phyloP scores from a whole-genome alignment of 1,284 basidiomycete genomes.

The Apiotrichum montevideense region DNA sequence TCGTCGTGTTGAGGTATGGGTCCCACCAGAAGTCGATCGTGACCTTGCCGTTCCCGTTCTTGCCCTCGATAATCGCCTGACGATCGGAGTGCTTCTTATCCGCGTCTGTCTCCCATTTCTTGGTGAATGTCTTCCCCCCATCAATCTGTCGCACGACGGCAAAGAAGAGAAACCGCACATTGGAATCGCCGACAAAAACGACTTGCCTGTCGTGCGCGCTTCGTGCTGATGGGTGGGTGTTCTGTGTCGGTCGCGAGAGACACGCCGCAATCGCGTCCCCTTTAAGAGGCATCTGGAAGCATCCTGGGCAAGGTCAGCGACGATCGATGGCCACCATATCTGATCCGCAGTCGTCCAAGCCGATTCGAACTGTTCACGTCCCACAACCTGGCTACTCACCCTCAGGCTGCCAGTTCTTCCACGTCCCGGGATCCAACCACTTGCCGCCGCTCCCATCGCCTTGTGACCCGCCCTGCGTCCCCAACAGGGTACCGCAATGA shows the following conservation, averaged over 20 bases:
- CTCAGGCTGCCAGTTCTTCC: constrained; percentile 75
- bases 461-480: constrained; percentile 27
- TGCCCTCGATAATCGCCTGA: constrained; percentile 18
- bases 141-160: constrained; percentile 55
- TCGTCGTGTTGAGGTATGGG: constrained; percentile 63
- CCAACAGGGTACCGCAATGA: constrained; percentile 65
- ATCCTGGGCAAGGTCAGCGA: constrained; percentile 22
- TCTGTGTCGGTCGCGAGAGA: constrained; percentile 19
- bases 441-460: constrained; percentile 49
- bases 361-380: no score
- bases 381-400: constrained; percentile 50
- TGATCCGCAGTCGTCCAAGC: no score
- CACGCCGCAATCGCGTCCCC: constrained; percentile 21
- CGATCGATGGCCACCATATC: no score
- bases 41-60: constrained; percentile 29
- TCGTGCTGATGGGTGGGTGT: background rate
- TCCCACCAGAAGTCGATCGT: constrained; percentile 63
- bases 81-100: constrained; percentile 63
- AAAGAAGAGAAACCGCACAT: constrained; percentile 71
- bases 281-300: constrained; percentile 21
- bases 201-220: constrained; percentile 44
- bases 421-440: constrained; percentile 62
- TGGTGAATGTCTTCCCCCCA: constrained; percentile 15
- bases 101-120: constrained; percentile 42
- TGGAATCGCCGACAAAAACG: constrained; percentile 76